A percentile compares a stretch with the other conserved stretches of the same genome.
Evolutionary conservation across 2,329 filamentous ascomycete species (phyloP).

Genomic region (Ustulina deusta): DNA sequence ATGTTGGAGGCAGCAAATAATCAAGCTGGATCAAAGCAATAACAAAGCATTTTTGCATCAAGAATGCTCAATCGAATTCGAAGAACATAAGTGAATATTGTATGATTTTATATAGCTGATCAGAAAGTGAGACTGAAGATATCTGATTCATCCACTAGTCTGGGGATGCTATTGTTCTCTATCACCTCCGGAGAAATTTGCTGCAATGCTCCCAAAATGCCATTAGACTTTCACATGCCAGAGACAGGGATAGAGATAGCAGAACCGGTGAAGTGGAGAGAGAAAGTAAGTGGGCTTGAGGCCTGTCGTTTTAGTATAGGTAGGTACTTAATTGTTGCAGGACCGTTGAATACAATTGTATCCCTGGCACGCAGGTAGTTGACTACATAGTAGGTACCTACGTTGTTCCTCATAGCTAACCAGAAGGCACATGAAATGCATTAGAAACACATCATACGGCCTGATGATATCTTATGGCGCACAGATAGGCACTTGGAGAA

Average conservation of each 20-base stretch:
- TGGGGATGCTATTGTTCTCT: no score
- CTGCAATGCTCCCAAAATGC: neutral
- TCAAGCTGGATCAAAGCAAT: neutral
- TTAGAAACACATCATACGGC: slow-evolving; percentile 17
- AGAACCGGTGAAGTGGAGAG: slow-evolving; percentile 16
- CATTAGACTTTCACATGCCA: slow-evolving; percentile 40
- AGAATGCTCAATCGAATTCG: neutral
- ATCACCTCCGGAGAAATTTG: neutral
- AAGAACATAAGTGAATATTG: neutral
- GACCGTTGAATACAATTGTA: neutral
- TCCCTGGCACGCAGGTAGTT: neutral
- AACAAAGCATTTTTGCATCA: neutral
- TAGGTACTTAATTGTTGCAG: neutral
- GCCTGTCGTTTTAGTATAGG: slow-evolving; percentile 6
- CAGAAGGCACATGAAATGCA: slow-evolving; percentile 8
- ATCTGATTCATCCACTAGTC: neutral
- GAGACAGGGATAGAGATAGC: slow-evolving; percentile 37
- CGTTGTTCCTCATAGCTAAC: neutral
- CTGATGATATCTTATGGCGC: neutral
- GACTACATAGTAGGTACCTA: neutral
- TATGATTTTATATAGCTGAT: neutral
- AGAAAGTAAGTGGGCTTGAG: neutral
- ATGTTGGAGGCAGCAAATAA: neutral
- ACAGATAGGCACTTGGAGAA: neutral
- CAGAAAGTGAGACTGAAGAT: neutral